Evolutionary conservation across 352 stramenopile species (phyloP), one percentile per base, ranked within the genome.

Genomic region (Pythium scleroteichum): DNA sequence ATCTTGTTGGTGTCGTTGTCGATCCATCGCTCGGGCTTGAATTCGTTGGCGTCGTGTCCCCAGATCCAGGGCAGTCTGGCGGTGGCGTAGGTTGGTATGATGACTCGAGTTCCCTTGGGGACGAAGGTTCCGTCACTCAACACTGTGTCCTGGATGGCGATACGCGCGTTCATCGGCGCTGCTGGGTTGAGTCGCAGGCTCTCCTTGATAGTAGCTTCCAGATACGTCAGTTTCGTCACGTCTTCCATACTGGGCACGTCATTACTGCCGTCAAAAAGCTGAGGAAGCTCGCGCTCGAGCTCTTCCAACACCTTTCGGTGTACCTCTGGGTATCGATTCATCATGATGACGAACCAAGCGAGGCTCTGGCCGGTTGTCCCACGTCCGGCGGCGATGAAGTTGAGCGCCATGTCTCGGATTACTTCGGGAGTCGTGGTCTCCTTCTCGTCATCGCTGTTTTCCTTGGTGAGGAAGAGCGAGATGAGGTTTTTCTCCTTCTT

Each of bases 321-420:
- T 1, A 78, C 71, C 0, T 76, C 27, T 2, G 79, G 84, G 54
- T 96, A 70, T 4, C 73, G 71, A 29, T 78, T 84, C 48, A 96
- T 66, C 67, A 92, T 81, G 39, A 92, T 75, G 23, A 95, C 49
- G 35, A 89, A 79, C 87, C 88, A 96, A 4, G 70, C 63, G 45
- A 96, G 71, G 9, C 69, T 85, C 49, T 85, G 71, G 1, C 85
- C 75, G 0, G 87, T 96, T 9, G 88, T 92, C 55, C 91, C 87
- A 0, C 82, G 64, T 1, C 85, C 85, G 40, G 85, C 87, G n/a
- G 87, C 71, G 32, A 96, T 66, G 45, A 96, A 93, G 59, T 76
- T 88, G 39, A 96, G 70, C 19, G 83, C 67, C 62, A 92, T 82
- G 42, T 94, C 78, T 9, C 76, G 75, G 35, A 94, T 71, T 38